These are phyloP conservation scores for Heterobasidion parviporum DNA, from an alignment of 1,284 basidiomycete genomes.

Conservation along the genomic window DNA sequence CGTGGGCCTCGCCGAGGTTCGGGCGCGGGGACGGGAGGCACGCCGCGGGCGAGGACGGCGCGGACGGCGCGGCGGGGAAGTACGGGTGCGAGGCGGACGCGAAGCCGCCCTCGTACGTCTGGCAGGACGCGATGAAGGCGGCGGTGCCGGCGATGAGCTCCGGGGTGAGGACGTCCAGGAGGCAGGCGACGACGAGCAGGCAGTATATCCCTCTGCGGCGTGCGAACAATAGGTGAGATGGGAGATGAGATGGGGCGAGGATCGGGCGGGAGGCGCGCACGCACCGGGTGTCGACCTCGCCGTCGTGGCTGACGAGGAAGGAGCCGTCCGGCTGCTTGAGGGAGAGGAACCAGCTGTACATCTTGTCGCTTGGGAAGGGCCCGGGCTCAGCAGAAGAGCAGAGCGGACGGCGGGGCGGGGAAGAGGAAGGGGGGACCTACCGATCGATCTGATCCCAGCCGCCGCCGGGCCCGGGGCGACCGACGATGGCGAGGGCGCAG, in stretches of 20 bases:
- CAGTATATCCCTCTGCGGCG: constrained; percentile 64
- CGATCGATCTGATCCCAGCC: constrained; percentile 83
- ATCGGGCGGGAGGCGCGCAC: constrained; percentile 13
- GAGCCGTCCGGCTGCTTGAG: constrained; percentile 94
- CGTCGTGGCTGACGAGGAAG: constrained; percentile 82
- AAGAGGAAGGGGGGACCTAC: constrained; percentile 25
- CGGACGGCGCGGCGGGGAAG: constrained; percentile 17
- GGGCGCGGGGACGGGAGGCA: constrained; percentile 41
- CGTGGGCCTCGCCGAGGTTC: constrained; percentile 89
- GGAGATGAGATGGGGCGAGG: not conserved
- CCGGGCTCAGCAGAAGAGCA: not conserved
- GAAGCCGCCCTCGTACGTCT: constrained; percentile 98
- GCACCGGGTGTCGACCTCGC: constrained; percentile 90
- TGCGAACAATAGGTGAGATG: not conserved
- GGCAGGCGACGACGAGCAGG: constrained; percentile 58
- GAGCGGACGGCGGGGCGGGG: too few species aligned
- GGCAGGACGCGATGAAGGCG: constrained; percentile 71
- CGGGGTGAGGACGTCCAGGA: constrained; percentile 82
- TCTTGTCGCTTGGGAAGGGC: constrained; percentile 40
- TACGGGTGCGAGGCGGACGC: constrained; percentile 76
- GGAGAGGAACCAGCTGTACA: constrained; percentile 89
- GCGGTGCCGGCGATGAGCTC: constrained; percentile 69
- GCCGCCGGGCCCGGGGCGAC: constrained; percentile 62
- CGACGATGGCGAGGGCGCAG: constrained; percentile 77
- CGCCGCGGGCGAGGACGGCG: constrained; percentile 10